Evolutionary conservation across 2,329 filamentous ascomycete species (phyloP), one percentile per base, ranked within the genome.

Genomic region (Xylariales sp.): DNA sequence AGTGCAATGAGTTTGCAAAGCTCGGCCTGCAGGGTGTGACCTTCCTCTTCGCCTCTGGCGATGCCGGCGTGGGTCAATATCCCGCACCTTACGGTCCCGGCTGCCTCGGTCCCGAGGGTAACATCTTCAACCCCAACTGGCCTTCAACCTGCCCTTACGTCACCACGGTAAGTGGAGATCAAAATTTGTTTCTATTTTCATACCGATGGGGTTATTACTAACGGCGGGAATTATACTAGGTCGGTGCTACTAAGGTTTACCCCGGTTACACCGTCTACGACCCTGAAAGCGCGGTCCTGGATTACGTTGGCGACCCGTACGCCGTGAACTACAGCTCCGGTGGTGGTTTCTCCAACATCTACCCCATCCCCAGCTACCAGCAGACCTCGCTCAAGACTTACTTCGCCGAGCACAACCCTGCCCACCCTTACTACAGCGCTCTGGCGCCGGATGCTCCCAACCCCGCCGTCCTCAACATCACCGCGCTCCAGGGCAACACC

Each of bases 1-100:
- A 70, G 50, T 73, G 70, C 53, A 56, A 61, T 37, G 66, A 72
- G 53, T 70, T 72, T 47, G 59, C 76, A 49, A 76, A 77, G 52
- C 65, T 77, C n/a, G 67, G 62, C 12, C 60, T 70, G 12, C 65
- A 67, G 45, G 69, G 69, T 33, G 56, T 65, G 19, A 67, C 65
- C 1, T 53, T 69, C 10, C 57, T 72, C 14, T 60, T 69, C 18
- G 64, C 69, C 5, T 61, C 60, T 2, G 63, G 63, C 17, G 61
- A 64, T 43, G 49, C 49, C 18, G 59, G 60, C 12, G 55, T 61
- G 2, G 60, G 52, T 6, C 55, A 51, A 1, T 55, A 56, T 13
- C 30, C 38, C 1, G 38, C 31, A n/a, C 31, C 35, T n/a, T 29
- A 20, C 21, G 33, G 33, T 14, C 40, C 53, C 23, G 56, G 55